phyloP scores from a whole-genome alignment of 805 yeast species.

The Ogataea philodendri region DNA sequence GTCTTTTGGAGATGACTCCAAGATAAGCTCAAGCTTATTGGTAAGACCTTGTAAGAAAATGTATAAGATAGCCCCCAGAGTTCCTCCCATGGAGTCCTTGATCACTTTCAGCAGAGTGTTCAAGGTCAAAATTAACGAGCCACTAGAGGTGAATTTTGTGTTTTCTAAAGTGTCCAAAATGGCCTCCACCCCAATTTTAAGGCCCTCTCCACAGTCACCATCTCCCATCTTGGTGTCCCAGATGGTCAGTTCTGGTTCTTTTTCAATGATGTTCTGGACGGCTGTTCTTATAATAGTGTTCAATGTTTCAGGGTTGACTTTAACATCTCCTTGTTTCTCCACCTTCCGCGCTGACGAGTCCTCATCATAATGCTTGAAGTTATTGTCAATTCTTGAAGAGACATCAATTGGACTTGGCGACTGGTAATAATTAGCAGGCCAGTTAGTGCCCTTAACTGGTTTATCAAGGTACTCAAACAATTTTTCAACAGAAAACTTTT shows the following conservation, averaged over 20 bases:
- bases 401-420: slow-evolving; percentile 20
- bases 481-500: slow-evolving; percentile 21
- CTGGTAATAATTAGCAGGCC: slow-evolving; percentile 30
- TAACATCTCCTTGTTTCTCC: slow-evolving; percentile 19
- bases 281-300: slow-evolving; percentile 26
- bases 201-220: slow-evolving; percentile 43
- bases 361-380: slow-evolving; percentile 31
- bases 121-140: slow-evolving; percentile 29
- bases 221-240: slow-evolving; percentile 46
- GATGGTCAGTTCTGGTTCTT: slow-evolving; percentile 37
- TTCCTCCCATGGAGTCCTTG: slow-evolving; percentile 40
- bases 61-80: slow-evolving; percentile 38
- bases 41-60: slow-evolving; percentile 30
- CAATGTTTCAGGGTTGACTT: slow-evolving; percentile 19
- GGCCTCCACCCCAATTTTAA: slow-evolving; percentile 35
- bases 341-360: slow-evolving; percentile 18
- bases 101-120: slow-evolving; percentile 30
- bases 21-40: slow-evolving; percentile 30
- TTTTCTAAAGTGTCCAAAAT: slow-evolving; percentile 27
- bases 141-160: slow-evolving; percentile 24
- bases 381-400: slow-evolving; percentile 26
- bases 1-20: slow-evolving; percentile 7
- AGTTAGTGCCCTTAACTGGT: slow-evolving; percentile 32
- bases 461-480: slow-evolving; percentile 34
- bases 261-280: slow-evolving; percentile 31